phyloP scores from a whole-genome alignment of 2,329 filamentous ascomycete species.

The Trichoderma brevicompactum region DNA sequence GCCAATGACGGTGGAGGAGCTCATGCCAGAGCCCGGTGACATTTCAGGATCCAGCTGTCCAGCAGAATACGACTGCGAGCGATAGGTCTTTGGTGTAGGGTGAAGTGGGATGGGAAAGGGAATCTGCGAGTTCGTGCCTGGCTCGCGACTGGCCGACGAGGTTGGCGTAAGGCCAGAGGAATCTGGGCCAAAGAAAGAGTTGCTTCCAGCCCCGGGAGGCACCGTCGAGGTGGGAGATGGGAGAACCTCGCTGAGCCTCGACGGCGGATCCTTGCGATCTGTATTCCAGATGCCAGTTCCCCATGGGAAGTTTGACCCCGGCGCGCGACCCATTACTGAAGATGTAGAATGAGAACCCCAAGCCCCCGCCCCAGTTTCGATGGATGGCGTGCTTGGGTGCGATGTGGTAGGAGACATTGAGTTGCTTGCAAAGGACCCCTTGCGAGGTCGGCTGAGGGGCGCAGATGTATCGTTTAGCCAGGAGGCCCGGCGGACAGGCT shows the following conservation, averaged over 20 bases:
- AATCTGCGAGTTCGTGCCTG: slow-evolving; percentile 65
- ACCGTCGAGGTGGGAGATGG: slow-evolving; percentile 72
- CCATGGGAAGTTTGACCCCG: slow-evolving; percentile 67
- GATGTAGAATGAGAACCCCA: slow-evolving; percentile 61
- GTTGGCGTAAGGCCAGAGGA: slow-evolving; percentile 49
- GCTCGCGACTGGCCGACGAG: slow-evolving; percentile 57
- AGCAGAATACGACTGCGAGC: slow-evolving; percentile 96
- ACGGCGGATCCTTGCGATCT: slow-evolving; percentile 76
- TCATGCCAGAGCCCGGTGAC: slow-evolving; percentile 45
- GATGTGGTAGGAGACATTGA: slow-evolving; percentile 80
- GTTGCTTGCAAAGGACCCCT: slow-evolving; percentile 75
- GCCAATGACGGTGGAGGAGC: slow-evolving; percentile 55
- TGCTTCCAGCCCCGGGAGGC: slow-evolving; percentile 49
- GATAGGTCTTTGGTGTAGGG: slow-evolving; percentile 88
- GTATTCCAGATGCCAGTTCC: slow-evolving; percentile 82
- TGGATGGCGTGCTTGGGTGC: slow-evolving; percentile 78
- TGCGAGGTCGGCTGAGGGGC: slow-evolving; percentile 65
- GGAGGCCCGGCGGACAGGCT: slow-evolving; percentile 73
- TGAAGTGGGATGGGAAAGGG: slow-evolving; percentile 87
- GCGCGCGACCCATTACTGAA: slow-evolving; percentile 53
- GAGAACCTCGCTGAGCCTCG: slow-evolving; percentile 73
- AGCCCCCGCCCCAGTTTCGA: slow-evolving; percentile 57
- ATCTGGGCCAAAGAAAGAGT: slow-evolving; percentile 57
- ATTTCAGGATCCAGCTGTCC: slow-evolving; percentile 80
- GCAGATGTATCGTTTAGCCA: slow-evolving; percentile 86